Conservation (phyloP, 2,329 filamentous ascomycete genomes). For the Macrophomina phaseolina region DNA sequence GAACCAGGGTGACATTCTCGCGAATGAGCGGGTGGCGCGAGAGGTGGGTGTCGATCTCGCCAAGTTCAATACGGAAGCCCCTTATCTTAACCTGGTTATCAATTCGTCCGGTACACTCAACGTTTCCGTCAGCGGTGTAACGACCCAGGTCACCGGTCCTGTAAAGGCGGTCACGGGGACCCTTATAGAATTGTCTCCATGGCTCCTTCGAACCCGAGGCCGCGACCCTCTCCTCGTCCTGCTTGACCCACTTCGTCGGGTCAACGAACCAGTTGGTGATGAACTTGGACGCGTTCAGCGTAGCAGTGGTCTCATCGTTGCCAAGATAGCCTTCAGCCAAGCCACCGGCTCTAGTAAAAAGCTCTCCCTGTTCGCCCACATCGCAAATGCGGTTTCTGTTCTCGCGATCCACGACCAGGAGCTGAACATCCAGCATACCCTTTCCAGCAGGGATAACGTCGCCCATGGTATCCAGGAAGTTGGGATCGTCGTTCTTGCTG, state of each 20-base stretch:
- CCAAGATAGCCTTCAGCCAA: constrained; percentile 81
- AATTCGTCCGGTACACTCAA: constrained; percentile 78
- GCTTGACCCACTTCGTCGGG: constrained; percentile 69
- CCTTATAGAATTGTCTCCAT: constrained; percentile 80
- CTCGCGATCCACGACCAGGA: constrained; percentile 78
- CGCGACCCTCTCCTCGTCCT: constrained; percentile 61
- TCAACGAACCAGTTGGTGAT: constrained; percentile 86
- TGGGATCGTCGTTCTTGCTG: constrained; percentile 66
- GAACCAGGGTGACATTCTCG: constrained; percentile 84
- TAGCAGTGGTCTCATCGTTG: constrained; percentile 63
- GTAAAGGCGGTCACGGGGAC: constrained; percentile 85
- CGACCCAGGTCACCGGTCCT: constrained; percentile 84
- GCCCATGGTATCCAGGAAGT: constrained; percentile 67
- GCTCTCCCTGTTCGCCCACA: constrained; percentile 82
- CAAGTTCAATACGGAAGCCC: constrained; percentile 92
- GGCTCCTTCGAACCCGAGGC: constrained; percentile 63
- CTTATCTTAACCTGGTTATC: constrained; percentile 96
- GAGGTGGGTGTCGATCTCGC: constrained; percentile 87
- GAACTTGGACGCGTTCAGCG: constrained; percentile 68
- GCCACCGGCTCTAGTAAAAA: constrained; percentile 81
- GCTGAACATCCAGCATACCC: constrained; percentile 88
- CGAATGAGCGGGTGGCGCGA: constrained; percentile 75
- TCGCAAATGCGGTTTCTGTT: constrained; percentile 73
- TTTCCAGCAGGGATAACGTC: constrained; percentile 83
- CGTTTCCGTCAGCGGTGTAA: constrained; percentile 72